Base-by-base conservation (phyloP, 2,329 filamentous ascomycete species). In the Cladobotryum protrusum region DNA sequence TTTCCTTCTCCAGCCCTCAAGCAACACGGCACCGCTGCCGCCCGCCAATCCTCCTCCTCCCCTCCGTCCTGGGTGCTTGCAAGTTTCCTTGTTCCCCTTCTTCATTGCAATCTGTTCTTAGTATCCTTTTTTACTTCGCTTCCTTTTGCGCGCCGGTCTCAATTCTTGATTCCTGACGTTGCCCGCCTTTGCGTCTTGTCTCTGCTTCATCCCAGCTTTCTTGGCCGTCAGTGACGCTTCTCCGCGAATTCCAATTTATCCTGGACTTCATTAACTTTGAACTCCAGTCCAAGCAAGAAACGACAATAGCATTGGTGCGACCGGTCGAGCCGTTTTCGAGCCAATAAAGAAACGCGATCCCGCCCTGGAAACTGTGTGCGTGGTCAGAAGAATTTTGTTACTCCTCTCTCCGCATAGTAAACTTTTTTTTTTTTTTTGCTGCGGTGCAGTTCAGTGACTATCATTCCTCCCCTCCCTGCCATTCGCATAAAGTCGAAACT, bases 21-120 rank as follows among this genome's bases (percentile, higher is more conserved):
- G 62, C 59, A 62, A 61, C 57, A 64, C 62, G 71, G 69, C 71
- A 66, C 69, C 69, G 70, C 70, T 69, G 69, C 67, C 47, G 50
- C 50, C 50, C 46, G 71, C 65, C 72, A 73, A 73, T 69, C 59
- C 60, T 57, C 61, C 53, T 48, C 50, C 53, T 53, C 56, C 45
- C 60, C 63, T 57, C 58, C 12, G 49, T 36, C 57, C 57, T 66
- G 70, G 70, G 70, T 70, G 68, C 68, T 67, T 66, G 60, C 62
- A 61, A 61, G 67, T 63, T 63, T 61, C 59, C 58, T 64, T 63
- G 56, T 61, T 63, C 63, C 14, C 36, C 57, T 54, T 59, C 57
- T 60, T 57, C 58, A 18, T 59, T 58, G 59, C 59, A 60, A n/a
- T 65, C 59, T 64, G 63, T 68, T 68, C 62, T 64, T 65, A 65